Percentiles rank a stretch among this genome's conserved stretches.
These are phyloP conservation scores for Entomortierella chlamydospora DNA, from an alignment of 192 early-diverging fungal species.

Conservation along the genomic window DNA sequence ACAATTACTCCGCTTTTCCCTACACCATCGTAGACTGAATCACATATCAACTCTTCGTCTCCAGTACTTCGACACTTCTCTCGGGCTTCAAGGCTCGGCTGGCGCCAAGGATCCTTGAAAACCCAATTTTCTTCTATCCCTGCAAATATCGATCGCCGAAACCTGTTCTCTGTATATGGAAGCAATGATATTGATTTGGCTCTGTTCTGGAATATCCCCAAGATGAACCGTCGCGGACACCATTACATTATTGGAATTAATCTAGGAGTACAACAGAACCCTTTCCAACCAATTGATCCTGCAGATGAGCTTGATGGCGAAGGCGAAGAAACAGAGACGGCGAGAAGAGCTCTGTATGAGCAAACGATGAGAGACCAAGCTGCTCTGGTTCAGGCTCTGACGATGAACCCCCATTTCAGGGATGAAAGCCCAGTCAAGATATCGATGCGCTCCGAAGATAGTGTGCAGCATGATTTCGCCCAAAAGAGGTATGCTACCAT, in stretches of 20 bases:
- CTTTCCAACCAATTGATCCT: slow-evolving; percentile 62
- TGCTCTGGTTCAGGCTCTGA: slow-evolving; percentile 70
- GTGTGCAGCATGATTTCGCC: slow-evolving; percentile 59
- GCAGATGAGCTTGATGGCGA: slow-evolving; percentile 54
- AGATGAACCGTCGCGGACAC: slow-evolving; percentile 74
- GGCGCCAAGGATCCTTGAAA: slow-evolving; percentile 72
- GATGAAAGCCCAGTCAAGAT: slow-evolving; percentile 79
- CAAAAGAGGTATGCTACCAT: slow-evolving; percentile 54
- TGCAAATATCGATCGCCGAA: slow-evolving; percentile 61
- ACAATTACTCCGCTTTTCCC: slow-evolving; percentile 38
- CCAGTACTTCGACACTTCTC: slow-evolving; percentile 77
- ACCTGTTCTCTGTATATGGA: slow-evolving; percentile 85
- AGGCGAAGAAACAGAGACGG: slow-evolving; percentile 57
- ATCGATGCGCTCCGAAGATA: slow-evolving; percentile 59
- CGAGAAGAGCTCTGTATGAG: slow-evolving; percentile 72
- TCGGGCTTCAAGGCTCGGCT: slow-evolving; percentile 75
- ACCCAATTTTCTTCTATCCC: slow-evolving; percentile 78
- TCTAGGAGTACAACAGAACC: slow-evolving; percentile 80
- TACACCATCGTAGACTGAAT: slow-evolving; percentile 61
- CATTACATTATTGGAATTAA: slow-evolving; percentile 96
- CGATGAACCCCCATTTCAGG: slow-evolving; percentile 68
- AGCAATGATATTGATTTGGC: slow-evolving; percentile 90
- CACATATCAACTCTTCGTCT: slow-evolving; percentile 67
- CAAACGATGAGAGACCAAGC: slow-evolving; percentile 74
- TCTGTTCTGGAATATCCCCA: slow-evolving; percentile 81